phyloP scores from a whole-genome alignment of 192 early-diverging fungal genomes.

The Gigaspora rosea region DNA sequence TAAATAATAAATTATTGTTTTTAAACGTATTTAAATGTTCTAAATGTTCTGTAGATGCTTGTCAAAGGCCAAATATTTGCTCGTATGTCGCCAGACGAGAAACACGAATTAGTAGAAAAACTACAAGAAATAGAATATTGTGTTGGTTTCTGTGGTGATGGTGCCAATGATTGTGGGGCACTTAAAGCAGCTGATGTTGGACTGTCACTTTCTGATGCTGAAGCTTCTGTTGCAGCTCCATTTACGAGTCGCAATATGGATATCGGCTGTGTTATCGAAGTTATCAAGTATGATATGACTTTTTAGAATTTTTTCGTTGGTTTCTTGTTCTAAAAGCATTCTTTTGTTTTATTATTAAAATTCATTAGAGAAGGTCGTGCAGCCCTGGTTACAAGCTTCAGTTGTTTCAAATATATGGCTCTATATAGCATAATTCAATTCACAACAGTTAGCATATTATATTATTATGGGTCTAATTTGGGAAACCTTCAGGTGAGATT shows the following conservation, averaged over 20 bases:
- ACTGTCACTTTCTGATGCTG: slow-evolving; percentile 94
- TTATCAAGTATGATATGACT: slow-evolving; percentile 61
- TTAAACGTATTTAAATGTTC: slow-evolving; percentile 33
- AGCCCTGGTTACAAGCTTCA: slow-evolving; percentile 95
- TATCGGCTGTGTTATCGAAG: slow-evolving; percentile 89
- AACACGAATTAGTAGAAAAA: slow-evolving; percentile 88
- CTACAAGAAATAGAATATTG: slow-evolving; percentile 90
- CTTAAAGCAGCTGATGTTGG: slow-evolving; percentile 96
- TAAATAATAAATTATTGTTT: not conserved
- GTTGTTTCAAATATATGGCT: slow-evolving; percentile 99
- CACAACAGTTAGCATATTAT: slow-evolving; percentile 89
- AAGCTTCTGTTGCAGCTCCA: slow-evolving; percentile 97
- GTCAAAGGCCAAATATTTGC: slow-evolving; percentile 92
- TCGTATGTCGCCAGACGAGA: slow-evolving; percentile 99
- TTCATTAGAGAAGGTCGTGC: slow-evolving; percentile 82
- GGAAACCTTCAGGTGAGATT: slow-evolving; percentile 77
- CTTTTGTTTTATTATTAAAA: not conserved
- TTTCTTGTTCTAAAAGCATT: not conserved
- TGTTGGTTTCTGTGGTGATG: slow-evolving; percentile 98
- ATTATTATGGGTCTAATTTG: slow-evolving; percentile 83
- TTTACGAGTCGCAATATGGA: slow-evolving; percentile 91
- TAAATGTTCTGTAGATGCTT: slow-evolving; percentile 75
- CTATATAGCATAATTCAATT: slow-evolving; percentile 97
- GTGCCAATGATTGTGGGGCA: slow-evolving; percentile 98
- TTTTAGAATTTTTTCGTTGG: not conserved